Evolutionary conservation across 106 monocot genomes (phyloP).

Genomic region (Ottelia alismoides): DNA sequence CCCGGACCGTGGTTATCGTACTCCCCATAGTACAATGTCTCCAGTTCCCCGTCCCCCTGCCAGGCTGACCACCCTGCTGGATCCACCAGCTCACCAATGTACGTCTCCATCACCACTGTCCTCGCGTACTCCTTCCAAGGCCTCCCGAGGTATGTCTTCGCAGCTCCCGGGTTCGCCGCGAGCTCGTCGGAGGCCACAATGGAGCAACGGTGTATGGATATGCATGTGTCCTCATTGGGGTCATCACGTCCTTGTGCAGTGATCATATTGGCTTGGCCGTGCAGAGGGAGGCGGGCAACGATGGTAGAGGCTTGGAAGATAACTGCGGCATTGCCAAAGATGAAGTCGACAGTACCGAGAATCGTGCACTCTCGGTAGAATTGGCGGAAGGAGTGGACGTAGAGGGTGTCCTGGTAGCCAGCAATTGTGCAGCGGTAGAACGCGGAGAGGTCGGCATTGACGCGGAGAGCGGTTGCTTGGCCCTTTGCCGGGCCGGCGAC

Average conservation of each 20-base stretch:
- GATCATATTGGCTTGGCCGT: conserved; percentile 52
- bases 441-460: conserved; percentile 60
- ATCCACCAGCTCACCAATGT: too few relatives aligned
- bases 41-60: too few relatives aligned
- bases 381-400: conserved; percentile 72
- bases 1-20: too few relatives aligned
- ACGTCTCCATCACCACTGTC: too few relatives aligned
- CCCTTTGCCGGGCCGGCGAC: conserved; percentile 55
- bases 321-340: conserved; percentile 78
- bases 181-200: conserved; percentile 27
- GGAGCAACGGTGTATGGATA: conserved; percentile 55
- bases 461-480: conserved; percentile 69
- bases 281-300: conserved; percentile 31
- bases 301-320: conserved; percentile 62
- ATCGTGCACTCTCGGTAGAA: conserved; percentile 77
- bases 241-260: conserved; percentile 73
- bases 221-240: conserved; percentile 60
- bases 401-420: conserved; percentile 79
- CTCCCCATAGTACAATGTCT: too few relatives aligned
- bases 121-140: conserved; percentile 74
- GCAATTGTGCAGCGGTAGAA: conserved; percentile 37
- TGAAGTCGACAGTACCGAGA: conserved; percentile 65
- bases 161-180: too few relatives aligned
- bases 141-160: conserved; percentile 39
- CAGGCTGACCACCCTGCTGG: too few relatives aligned